A percentile compares a stretch with the other conserved stretches of the same genome.
Conservation (phyloP, 140 eudicot genomes). For the Ambrosia hybrid region DNA sequence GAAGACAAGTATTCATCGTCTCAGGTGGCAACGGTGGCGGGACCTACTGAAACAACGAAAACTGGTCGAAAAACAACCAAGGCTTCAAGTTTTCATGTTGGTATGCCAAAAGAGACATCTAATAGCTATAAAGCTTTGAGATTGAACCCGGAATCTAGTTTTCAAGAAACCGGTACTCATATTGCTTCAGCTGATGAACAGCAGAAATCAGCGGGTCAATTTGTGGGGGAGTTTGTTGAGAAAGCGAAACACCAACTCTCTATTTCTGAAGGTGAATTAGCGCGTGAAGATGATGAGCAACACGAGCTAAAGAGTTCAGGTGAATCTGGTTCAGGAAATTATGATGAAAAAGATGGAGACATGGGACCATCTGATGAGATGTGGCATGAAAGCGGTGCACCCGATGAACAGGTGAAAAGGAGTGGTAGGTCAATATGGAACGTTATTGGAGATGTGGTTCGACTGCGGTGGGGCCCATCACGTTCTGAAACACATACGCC, state of each 20-base stretch:
- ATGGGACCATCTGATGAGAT: conserved; percentile 67
- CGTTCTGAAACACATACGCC: conserved; percentile 52
- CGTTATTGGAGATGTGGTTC: conserved; percentile 59
- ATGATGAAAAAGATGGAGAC: conserved; percentile 32
- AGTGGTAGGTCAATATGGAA: conserved; percentile 79
- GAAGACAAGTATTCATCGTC: conserved; percentile 32
- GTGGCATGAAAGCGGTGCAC: conserved; percentile 53
- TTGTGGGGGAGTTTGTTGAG: conserved; percentile 66
- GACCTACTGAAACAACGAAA: conserved; percentile 17
- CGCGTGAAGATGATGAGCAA: conserved; percentile 26
- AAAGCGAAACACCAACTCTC: conserved; percentile 58
- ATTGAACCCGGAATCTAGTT: conserved; percentile 36
- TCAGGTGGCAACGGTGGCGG: conserved; percentile 29
- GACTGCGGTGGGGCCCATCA: conserved; percentile 52
- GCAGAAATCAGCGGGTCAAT: conserved; percentile 54
- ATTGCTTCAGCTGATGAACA: conserved; percentile 66
- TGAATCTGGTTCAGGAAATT: conserved; percentile 34
- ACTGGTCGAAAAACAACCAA: conserved; percentile 38
- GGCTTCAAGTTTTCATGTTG: conserved; percentile 38
- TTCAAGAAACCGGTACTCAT: conserved; percentile 25
- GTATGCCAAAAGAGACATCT: conserved; percentile 32
- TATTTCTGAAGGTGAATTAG: conserved; percentile 33
- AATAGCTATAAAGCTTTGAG: conserved; percentile 39
- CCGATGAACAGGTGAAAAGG: conserved; percentile 40
- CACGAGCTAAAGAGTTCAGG: conserved; percentile 19